Evolutionary conservation across 176 grass and related monocot species (phyloP), one percentile per base, ranked within the genome.

Genomic region (Avena atlantica): DNA sequence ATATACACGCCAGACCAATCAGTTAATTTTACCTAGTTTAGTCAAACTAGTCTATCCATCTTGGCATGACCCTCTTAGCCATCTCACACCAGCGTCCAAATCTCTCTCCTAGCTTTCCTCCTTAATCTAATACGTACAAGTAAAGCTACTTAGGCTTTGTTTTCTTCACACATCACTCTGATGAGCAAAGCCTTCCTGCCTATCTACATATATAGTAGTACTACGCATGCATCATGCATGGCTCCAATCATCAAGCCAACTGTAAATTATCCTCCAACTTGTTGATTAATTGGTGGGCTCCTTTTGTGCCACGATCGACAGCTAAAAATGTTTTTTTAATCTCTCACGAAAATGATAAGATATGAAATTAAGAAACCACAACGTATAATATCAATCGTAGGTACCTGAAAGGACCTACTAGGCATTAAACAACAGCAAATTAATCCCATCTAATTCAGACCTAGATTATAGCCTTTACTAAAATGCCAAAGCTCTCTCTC

Each of bases 351-450:
- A 62, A 24, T 0, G 59, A 62, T 12, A 24, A 24, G n/a, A 31
- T 48, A 50, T 13, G 25, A 48, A 83, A 63, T 9, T 15, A 76
- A 14, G 4, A 62, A 70, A 51, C 12, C 42, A 78, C 72, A 45
- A 47, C 9, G 36, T 59, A 13, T 82, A 52, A 70, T 17, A 68
- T 12, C 64, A 71, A 25, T 72, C 6, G 5, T 57, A 65, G 31
- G 49, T 80, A 66, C 50, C 60, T 74, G 76, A 79, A 80, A 87
- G 80, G 85, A 67, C 74, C 56, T 84, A 73, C 34, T 83, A 71
- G 66, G 36, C 75, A 44, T 44, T 75, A 91, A 87, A 79, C 19
- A 87, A 79, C 19, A 3, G 21, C 24, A 17, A 36, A 76, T 52
- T 15, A 36, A 76, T 52, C 15, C 45, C 74, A 73, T 83, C 89